These are phyloP conservation scores for Saksenaea vasiformis DNA, from an alignment of 371 early-diverging fungal genomes.

Conservation along the genomic window DNA sequence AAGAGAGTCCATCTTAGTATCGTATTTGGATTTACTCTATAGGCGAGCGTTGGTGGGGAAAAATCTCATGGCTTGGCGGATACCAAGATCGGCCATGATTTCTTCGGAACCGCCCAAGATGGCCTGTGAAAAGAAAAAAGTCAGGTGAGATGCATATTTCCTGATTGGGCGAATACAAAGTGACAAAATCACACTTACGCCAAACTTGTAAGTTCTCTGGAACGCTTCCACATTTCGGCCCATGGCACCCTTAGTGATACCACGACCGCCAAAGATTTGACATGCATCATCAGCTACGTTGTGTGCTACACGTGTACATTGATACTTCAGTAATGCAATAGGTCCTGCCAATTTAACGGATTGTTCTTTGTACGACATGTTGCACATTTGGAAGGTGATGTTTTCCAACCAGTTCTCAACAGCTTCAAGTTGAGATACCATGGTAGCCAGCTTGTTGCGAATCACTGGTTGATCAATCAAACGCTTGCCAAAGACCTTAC, in stretches of 20 bases:
- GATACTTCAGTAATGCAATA: slow-evolving; percentile 60
- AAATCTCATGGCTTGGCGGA: slow-evolving; percentile 40
- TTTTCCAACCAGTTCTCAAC: slow-evolving; percentile 56
- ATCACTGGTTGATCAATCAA: slow-evolving; percentile 74
- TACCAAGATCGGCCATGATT: slow-evolving; percentile 46
- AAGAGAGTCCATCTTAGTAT: neutral
- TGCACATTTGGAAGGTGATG: slow-evolving; percentile 63
- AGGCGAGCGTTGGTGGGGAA: slow-evolving; percentile 38
- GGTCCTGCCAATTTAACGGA: slow-evolving; percentile 64
- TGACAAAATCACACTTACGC: slow-evolving; percentile 65
- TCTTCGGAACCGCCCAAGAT: slow-evolving; percentile 88
- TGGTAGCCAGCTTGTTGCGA: slow-evolving; percentile 67
- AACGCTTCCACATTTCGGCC: slow-evolving; percentile 54
- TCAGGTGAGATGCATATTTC: slow-evolving; percentile 37
- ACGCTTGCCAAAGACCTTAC: slow-evolving; percentile 83
- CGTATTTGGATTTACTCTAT: slow-evolving; percentile 1
- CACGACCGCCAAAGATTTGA: slow-evolving; percentile 72
- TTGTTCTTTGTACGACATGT: slow-evolving; percentile 59
- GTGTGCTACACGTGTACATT: slow-evolving; percentile 54
- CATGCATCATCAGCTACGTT: slow-evolving; percentile 59
- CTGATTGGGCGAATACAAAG: slow-evolving; percentile 55
- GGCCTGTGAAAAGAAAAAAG: slow-evolving; percentile 44
- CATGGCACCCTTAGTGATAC: slow-evolving; percentile 60
- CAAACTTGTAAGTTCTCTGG: slow-evolving; percentile 56
- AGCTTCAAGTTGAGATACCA: slow-evolving; percentile 64